Conservation (phyloP, 2,329 filamentous ascomycete species). For the Diaporthe ampelina region DNA sequence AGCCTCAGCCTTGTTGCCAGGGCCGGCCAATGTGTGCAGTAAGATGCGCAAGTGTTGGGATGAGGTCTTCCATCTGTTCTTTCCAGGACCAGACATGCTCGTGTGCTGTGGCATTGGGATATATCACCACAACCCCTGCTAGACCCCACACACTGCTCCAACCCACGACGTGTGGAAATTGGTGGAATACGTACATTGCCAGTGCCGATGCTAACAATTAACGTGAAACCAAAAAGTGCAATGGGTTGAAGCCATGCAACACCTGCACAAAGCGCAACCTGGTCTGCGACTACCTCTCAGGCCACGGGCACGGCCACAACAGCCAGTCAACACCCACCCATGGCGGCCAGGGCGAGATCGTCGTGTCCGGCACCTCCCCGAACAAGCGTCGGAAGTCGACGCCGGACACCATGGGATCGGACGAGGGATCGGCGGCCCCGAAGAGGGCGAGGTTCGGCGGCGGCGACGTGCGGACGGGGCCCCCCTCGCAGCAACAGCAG, state of each 20-base stretch:
- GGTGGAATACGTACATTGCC: background rate
- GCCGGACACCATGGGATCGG: constrained; percentile 32
- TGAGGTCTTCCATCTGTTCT: background rate
- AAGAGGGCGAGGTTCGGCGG: constrained; percentile 39
- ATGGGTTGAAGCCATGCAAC: constrained; percentile 69
- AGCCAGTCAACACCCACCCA: constrained; percentile 43
- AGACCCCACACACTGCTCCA: background rate
- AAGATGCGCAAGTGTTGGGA: background rate
- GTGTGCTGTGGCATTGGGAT: background rate
- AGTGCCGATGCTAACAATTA: constrained; percentile 30
- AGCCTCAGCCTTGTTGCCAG: background rate
- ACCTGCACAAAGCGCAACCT: constrained; percentile 69
- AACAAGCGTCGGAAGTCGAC: constrained; percentile 42
- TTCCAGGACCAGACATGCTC: background rate
- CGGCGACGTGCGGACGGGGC: background rate
- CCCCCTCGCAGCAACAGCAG: background rate
- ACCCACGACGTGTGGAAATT: background rate
- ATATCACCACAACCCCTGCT: background rate
- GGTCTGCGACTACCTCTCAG: constrained; percentile 58
- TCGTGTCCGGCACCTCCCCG: constrained; percentile 44
- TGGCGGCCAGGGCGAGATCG: constrained; percentile 49
- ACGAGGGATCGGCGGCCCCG: constrained; percentile 12
- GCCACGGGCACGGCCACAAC: constrained; percentile 45
- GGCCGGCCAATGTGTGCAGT: background rate
- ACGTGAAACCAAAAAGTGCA: constrained; percentile 62